phyloP scores from a whole-genome alignment of 257 asterid genomes.

The Nicotiana paniculata region DNA sequence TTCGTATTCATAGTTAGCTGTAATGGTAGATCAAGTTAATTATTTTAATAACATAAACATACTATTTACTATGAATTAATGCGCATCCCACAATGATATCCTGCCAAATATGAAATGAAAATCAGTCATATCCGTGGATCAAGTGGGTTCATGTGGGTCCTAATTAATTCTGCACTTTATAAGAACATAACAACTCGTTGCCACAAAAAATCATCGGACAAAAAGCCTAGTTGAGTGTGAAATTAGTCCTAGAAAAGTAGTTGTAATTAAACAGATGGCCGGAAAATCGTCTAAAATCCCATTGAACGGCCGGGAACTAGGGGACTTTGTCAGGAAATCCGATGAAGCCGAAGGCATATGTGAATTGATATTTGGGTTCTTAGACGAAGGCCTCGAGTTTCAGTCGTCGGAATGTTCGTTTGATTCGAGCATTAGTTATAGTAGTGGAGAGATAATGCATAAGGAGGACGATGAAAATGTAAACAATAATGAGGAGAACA shows the following conservation, averaged over 20 bases:
- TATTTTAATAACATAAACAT: too few species aligned
- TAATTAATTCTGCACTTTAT: background rate
- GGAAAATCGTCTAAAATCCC: background rate
- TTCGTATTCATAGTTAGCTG: too few species aligned
- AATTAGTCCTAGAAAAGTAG: background rate
- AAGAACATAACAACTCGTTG: background rate
- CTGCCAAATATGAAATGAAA: background rate
- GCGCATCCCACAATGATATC: background rate
- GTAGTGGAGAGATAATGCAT: background rate
- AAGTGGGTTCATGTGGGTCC: background rate
- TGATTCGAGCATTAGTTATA: background rate
- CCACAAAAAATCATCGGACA: background rate
- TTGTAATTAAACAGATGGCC: background rate
- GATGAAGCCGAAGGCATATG: constrained; percentile 5
- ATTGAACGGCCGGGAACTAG: background rate
- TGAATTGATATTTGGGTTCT: constrained; percentile 27
- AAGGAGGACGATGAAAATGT: constrained; percentile 15
- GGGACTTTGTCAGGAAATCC: constrained; percentile 6
- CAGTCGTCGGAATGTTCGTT: constrained; percentile 13
- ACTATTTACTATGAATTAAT: too few species aligned
- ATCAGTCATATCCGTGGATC: background rate
- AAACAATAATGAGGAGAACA: constrained; percentile 11
- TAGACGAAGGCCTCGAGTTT: constrained; percentile 22
- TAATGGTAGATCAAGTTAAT: too few species aligned
- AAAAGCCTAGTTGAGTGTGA: background rate